Percentiles rank a stretch among this genome's conserved stretches.
Conservation (phyloP, 164 flowering plant genomes). For the Warburgia ugandensis region DNA sequence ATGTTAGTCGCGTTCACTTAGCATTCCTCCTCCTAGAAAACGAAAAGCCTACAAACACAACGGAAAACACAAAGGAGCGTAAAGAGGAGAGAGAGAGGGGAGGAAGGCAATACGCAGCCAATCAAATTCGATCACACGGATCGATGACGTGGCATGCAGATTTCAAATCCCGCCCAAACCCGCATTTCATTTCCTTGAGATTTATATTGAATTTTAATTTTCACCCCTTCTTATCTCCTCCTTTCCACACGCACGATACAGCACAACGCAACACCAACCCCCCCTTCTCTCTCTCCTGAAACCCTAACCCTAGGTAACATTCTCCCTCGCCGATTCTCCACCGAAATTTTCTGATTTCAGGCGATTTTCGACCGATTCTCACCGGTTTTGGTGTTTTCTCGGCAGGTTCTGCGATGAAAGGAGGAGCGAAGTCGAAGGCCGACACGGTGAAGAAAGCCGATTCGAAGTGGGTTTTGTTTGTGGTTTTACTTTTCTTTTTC, state of each 20-base stretch:
- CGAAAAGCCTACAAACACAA: too few relatives aligned
- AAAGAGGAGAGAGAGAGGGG: neutral
- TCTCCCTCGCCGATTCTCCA: neutral
- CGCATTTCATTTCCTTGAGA: slow-evolving; percentile 2
- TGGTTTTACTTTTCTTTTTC: neutral
- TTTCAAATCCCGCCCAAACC: slow-evolving; percentile 33
- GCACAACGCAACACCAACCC: slow-evolving; percentile 4
- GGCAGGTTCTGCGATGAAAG: slow-evolving; percentile 33
- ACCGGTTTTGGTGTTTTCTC: slow-evolving; percentile 10
- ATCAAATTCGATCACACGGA: slow-evolving; percentile 16
- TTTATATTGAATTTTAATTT: slow-evolving; percentile 13
- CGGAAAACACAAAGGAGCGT: neutral
- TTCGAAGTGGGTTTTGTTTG: slow-evolving; percentile 36
- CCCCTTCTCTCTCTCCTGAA: slow-evolving; percentile 1
- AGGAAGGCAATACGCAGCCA: slow-evolving; percentile 1
- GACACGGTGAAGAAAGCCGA: slow-evolving; percentile 18
- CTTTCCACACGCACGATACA: too few relatives aligned
- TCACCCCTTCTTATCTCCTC: slow-evolving; percentile 6
- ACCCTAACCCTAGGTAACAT: neutral
- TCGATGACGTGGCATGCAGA: slow-evolving; percentile 26
- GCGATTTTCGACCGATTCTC: slow-evolving; percentile 17
- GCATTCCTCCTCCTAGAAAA: too few relatives aligned
- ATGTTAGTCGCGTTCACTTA: too few relatives aligned
- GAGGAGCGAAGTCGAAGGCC: slow-evolving; percentile 26
- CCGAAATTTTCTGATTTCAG: neutral